Conservation (phyloP, 805 yeast species). For the Yarrowia keelungensis region DNA sequence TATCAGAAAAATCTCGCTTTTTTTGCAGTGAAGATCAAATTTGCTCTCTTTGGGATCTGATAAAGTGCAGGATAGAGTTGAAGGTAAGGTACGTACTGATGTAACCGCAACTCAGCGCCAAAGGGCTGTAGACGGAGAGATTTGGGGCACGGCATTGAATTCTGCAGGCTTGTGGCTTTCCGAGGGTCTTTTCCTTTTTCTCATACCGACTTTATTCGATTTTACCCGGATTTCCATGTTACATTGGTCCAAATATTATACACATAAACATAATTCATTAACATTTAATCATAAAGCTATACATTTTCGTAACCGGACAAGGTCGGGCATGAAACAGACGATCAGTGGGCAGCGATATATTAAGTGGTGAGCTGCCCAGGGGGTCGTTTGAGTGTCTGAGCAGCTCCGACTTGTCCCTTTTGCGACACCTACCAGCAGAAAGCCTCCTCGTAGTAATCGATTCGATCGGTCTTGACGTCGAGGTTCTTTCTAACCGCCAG, state of each 20-base stretch:
- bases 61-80: not conserved
- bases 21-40: not conserved
- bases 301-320: not conserved
- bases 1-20: conserved; percentile 2
- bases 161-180: not conserved
- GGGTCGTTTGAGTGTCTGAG: too few relatives aligned
- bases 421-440: conserved; percentile 63
- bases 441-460: conserved; percentile 73
- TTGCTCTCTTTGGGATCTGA: conserved; percentile 7
- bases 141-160: not conserved
- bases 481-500: conserved; percentile 55
- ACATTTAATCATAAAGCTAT: conserved; percentile 7
- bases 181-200: not conserved
- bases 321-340: not conserved
- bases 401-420: too few relatives aligned
- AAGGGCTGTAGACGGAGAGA: not conserved
- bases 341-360: not conserved
- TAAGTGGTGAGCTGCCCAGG: not conserved
- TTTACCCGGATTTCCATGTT: not conserved
- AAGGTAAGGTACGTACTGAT: not conserved
- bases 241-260: not conserved
- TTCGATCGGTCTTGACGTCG: conserved; percentile 53
- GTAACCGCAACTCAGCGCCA: not conserved
- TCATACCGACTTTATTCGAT: not conserved
- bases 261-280: conserved; percentile 6